Conservation (phyloP, 2,329 filamentous ascomycete genomes). For the Fusarium lyarnte region DNA sequence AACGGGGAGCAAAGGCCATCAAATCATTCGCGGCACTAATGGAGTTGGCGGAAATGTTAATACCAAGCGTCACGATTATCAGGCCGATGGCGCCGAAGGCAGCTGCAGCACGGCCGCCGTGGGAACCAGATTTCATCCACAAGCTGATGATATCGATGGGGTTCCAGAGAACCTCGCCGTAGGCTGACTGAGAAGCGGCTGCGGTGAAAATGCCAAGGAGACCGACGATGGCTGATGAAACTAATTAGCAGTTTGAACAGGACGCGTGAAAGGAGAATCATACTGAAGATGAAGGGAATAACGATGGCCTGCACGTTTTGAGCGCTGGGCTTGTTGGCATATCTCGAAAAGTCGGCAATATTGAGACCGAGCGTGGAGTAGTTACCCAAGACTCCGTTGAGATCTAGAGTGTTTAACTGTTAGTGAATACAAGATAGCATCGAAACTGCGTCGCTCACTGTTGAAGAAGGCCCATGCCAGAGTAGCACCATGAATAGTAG, state of each 20-base stretch:
- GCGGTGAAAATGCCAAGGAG: constrained; percentile 5
- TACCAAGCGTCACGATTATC: not conserved
- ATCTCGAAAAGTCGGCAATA: constrained; percentile 10
- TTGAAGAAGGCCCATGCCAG: constrained; percentile 3
- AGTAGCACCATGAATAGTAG: constrained; percentile 1
- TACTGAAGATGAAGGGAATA: constrained; percentile 3
- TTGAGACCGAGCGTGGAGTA: constrained; percentile 5
- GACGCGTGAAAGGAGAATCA: not conserved
- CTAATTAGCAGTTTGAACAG: not conserved
- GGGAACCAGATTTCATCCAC: constrained; percentile 5
- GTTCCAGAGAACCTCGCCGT: constrained; percentile 2
- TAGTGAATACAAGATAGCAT: not conserved
- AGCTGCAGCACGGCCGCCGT: constrained; percentile 1
- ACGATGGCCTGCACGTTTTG: constrained; percentile 5
- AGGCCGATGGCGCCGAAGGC: constrained; percentile 4
- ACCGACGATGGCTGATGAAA: not conserved
- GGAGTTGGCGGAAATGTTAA: constrained; percentile 8
- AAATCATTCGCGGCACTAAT: constrained; percentile 10
- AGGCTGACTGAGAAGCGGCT: not conserved
- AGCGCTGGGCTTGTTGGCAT: constrained; percentile 6
- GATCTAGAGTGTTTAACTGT: not conserved
- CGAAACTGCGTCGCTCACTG: not conserved
- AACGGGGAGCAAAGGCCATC: constrained; percentile 10
- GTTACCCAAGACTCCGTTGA: constrained; percentile 8
- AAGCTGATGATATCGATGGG: not conserved